Evolutionary conservation across 1,284 basidiomycete species (phyloP).

Genomic region (Cutaneotrichosporon mucoides): DNA sequence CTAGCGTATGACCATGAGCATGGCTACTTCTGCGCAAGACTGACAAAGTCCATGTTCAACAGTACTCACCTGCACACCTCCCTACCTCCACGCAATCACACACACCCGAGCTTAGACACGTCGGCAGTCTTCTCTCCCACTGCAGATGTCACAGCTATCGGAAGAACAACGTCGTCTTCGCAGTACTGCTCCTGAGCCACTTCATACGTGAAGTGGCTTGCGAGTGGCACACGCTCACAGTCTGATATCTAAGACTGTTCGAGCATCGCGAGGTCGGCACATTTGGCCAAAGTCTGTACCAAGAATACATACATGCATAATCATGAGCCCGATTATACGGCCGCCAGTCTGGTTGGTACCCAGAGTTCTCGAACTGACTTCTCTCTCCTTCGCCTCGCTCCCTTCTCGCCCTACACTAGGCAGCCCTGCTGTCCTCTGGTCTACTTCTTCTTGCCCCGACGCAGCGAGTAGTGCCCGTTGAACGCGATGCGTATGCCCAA

Average conservation of each 20-base stretch:
- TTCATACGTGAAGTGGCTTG: background rate
- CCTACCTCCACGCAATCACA: background rate
- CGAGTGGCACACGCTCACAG: background rate
- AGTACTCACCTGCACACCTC: background rate
- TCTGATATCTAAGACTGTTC: conserved; percentile 2
- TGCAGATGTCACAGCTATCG: conserved; percentile 40
- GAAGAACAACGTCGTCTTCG: conserved; percentile 21
- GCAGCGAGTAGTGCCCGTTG: conserved; percentile 45
- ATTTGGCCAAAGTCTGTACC: background rate
- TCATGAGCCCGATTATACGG: background rate
- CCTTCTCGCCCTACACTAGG: background rate
- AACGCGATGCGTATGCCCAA: conserved; percentile 49
- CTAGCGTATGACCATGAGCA: background rate
- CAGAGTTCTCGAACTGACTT: too few relatives aligned
- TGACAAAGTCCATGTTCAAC: background rate
- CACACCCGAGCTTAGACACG: conserved; percentile 38
- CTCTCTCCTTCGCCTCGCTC: too few relatives aligned
- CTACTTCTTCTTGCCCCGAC: conserved; percentile 19
- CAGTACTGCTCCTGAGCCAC: background rate
- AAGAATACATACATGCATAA: background rate
- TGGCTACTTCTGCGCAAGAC: background rate
- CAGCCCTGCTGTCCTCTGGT: background rate
- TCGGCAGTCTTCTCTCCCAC: conserved; percentile 27
- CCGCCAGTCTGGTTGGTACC: too few relatives aligned
- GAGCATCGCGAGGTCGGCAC: background rate